Percentiles rank a stretch among this genome's conserved stretches.
phyloP scores from a whole-genome alignment of 2,329 filamentous ascomycete species.

The Diaporthe vaccinii region DNA sequence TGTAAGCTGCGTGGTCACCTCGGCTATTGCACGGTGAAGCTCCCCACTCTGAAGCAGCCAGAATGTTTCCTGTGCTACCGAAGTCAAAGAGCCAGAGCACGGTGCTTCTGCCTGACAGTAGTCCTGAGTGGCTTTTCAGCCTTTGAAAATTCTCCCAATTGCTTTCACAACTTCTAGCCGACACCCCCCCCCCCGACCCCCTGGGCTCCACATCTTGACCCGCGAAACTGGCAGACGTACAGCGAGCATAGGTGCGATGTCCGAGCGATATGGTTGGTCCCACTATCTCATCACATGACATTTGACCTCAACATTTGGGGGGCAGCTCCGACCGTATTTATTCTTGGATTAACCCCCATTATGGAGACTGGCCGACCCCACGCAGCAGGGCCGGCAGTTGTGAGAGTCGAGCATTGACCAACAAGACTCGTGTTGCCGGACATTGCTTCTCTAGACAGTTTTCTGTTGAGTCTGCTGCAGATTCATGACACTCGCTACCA shows the following conservation, averaged over 20 bases:
- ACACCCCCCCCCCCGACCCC: too few species aligned
- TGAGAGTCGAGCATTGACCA: neutral
- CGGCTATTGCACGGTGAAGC: neutral
- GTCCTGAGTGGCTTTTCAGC: neutral
- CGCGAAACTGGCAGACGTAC: neutral
- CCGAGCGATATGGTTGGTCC: neutral
- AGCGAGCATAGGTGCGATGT: constrained; percentile 4
- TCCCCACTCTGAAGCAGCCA: neutral
- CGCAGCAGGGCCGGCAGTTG: constrained; percentile 10
- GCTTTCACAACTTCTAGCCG: neutral
- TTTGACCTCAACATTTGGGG: constrained; percentile 5
- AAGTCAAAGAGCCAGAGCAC: neutral
- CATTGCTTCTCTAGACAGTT: too few species aligned
- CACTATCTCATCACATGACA: constrained; percentile 7
- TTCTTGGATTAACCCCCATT: constrained; percentile 14
- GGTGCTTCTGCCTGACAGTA: neutral
- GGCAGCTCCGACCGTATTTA: neutral
- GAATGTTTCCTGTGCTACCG: neutral
- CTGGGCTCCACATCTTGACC: neutral
- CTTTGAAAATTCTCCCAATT: neutral
- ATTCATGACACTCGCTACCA: neutral
- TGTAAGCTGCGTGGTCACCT: neutral
- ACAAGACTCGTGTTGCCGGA: neutral
- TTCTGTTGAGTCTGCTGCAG: neutral
- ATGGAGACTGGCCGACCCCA: neutral